These are phyloP conservation scores for Cyclanthera cordifolia DNA, from an alignment of 306 rosid species.

Conservation along the genomic window DNA sequence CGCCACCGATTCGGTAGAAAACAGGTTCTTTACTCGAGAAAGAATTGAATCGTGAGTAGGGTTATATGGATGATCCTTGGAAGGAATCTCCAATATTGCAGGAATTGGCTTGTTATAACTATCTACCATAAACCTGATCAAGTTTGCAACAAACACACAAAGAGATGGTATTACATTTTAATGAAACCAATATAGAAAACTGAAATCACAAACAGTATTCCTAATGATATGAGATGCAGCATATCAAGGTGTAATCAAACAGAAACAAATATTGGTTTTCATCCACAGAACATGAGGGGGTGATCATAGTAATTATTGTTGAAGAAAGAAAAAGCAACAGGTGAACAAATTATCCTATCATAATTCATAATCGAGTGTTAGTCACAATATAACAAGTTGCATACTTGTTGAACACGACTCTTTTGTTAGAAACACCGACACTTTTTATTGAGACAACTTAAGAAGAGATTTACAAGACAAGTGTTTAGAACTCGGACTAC, in stretches of 20 bases:
- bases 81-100: constrained; percentile 87
- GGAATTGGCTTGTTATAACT: constrained; percentile 88
- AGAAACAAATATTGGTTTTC: neutral
- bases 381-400: neutral
- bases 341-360: neutral
- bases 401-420: no score
- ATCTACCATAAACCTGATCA: constrained; percentile 86
- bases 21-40: constrained; percentile 82
- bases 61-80: constrained; percentile 91
- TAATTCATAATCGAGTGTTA: no score
- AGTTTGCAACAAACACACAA: constrained; percentile 50
- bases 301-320: neutral
- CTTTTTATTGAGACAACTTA: no score
- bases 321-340: neutral
- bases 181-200: neutral
- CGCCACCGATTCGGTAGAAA: constrained; percentile 78
- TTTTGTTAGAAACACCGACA: no score
- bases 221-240: neutral
- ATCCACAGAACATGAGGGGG: neutral
- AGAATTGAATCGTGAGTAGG: constrained; percentile 89
- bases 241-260: neutral
- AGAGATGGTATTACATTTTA: neutral
- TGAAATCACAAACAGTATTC: neutral
- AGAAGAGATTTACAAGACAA: no score
- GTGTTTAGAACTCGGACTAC: no score